A percentile compares a stretch with the other conserved stretches of the same genome.
These are phyloP conservation scores for Lachancea fermentati DNA, from an alignment of 805 yeast species.

Conservation along the genomic window DNA sequence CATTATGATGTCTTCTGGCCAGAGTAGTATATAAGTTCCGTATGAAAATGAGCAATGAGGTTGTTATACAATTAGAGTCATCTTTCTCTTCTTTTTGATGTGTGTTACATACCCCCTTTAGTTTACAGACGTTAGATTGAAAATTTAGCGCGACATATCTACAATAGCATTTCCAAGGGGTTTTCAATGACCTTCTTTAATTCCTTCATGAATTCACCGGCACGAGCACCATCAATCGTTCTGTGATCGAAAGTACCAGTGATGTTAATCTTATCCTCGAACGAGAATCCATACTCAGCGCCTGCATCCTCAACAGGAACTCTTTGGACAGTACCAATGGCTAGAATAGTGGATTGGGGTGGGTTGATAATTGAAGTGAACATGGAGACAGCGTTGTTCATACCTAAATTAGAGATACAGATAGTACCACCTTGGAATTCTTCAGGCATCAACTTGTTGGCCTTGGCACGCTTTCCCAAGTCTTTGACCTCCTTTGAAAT, in stretches of 20 bases:
- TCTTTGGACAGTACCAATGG: slow-evolving; percentile 89
- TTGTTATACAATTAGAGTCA: no score
- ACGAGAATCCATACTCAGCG: slow-evolving; percentile 85
- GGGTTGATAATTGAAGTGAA: slow-evolving; percentile 98
- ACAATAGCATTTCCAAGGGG: slow-evolving; percentile 89
- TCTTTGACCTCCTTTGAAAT: slow-evolving; percentile 86
- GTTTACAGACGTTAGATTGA: no score
- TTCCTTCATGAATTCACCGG: slow-evolving; percentile 94
- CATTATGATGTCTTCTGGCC: no score
- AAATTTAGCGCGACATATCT: no score
- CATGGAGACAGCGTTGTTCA: slow-evolving; percentile 88
- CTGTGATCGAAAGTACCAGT: slow-evolving; percentile 99
- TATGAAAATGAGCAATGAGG: no score
- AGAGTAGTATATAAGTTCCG: no score
- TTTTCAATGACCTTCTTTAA: slow-evolving; percentile 88
- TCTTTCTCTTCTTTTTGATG: no score
- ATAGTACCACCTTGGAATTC: slow-evolving; percentile 99
- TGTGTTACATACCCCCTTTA: no score
- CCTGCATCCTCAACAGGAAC: slow-evolving; percentile 90
- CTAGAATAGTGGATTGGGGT: slow-evolving; percentile 92
- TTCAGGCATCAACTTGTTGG: slow-evolving; percentile 86
- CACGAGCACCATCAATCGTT: slow-evolving; percentile 94
- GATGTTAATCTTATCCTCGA: slow-evolving; percentile 84
- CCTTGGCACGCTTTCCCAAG: slow-evolving; percentile 93
- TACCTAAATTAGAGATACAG: slow-evolving; percentile 97